Base-by-base conservation (phyloP, 306 rosid genomes). In the Boehmeria nivea region DNA sequence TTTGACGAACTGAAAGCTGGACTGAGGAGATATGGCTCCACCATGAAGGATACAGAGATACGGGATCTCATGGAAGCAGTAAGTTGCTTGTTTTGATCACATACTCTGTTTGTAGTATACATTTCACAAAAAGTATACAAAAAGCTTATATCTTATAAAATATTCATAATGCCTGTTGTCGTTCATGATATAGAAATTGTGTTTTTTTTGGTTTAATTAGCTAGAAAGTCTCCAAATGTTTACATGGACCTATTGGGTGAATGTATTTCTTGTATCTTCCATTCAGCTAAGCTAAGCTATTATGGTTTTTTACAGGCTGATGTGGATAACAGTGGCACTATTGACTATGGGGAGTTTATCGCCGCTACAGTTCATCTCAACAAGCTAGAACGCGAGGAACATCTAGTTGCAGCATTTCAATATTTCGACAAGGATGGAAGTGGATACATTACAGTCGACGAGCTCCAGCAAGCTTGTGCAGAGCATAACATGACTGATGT, bases 1-100 rank as follows among this genome's bases (percentile, higher is more conserved):
- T 89, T 89, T 62, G 97, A 89, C 72, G 97, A 89, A 75, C 89
- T 89, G 65, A 89, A 89, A 81, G 95, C 97, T 63, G 97, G 97
- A 61, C 74, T 89, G 72, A 78, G 82, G 76, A 89, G 93, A 79
- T 89, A 89, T 63, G 97, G 97, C 64, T 86, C 97, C 49, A 89
- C 95, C 67, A 72, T 89, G 75, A 83, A 89, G 73, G 97, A 89
- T 77, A 73, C 60, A 47, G 97, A 89, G 78, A 89, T 89, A 69
- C 95, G 89, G 31, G 95, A 89, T 73, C 95, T 89, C 57, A 89
- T 89, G 97, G 94, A 89, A 28, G 97, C 97, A 44, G 97, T 89
- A 74, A 59, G 76, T 44, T 53, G 22, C 63, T 72, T 48, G 23
- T n/a, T n/a, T 64, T 43, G 44, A 8, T 15, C 24, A 24, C 54